Evolutionary conservation across 495 filamentous ascomycete genomes (phyloP).

Genomic region (Cercophora scortea): DNA sequence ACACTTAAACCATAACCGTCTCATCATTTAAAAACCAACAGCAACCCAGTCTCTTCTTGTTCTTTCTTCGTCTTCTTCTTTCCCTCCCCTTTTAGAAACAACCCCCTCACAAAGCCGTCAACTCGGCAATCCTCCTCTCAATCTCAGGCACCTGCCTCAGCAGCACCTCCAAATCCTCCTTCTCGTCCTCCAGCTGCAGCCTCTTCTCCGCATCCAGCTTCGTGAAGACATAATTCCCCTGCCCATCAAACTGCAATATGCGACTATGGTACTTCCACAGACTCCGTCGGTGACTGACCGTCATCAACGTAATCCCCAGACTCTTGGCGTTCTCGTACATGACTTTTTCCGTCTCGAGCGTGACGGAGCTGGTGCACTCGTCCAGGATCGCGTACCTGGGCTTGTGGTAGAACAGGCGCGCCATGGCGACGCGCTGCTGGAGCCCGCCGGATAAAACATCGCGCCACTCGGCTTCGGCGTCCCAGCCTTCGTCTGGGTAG

Average conservation of each 20-base stretch:
- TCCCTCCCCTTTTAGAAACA: no score
- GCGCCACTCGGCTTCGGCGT: slow-evolving; percentile 93
- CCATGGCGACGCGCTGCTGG: slow-evolving; percentile 98
- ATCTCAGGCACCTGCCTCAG: slow-evolving; percentile 80
- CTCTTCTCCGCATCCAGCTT: slow-evolving; percentile 82
- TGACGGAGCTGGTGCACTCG: slow-evolving; percentile 91
- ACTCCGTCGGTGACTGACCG: slow-evolving; percentile 82
- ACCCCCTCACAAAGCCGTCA: slow-evolving; percentile 36
- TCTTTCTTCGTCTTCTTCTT: no score
- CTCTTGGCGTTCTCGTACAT: slow-evolving; percentile 97
- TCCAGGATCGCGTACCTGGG: slow-evolving; percentile 92
- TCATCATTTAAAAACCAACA: no score
- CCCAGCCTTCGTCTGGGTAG: slow-evolving; percentile 69
- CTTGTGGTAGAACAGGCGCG: slow-evolving; percentile 87
- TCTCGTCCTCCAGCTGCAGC: slow-evolving; percentile 87
- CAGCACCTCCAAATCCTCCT: slow-evolving; percentile 83
- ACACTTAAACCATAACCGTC: no score
- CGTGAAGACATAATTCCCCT: slow-evolving; percentile 86
- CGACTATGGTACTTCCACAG: slow-evolving; percentile 92
- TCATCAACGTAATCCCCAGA: slow-evolving; percentile 90
- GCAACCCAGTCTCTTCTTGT: no score
- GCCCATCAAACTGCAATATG: slow-evolving; percentile 94
- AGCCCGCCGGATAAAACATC: slow-evolving; percentile 83
- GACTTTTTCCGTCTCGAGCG: slow-evolving; percentile 83
- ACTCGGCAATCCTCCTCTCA: slow-evolving; percentile 73